Percentiles rank a stretch among this genome's conserved stretches.
phyloP scores from a whole-genome alignment of 345 rosid species.

The Aurinia saxatilis region DNA sequence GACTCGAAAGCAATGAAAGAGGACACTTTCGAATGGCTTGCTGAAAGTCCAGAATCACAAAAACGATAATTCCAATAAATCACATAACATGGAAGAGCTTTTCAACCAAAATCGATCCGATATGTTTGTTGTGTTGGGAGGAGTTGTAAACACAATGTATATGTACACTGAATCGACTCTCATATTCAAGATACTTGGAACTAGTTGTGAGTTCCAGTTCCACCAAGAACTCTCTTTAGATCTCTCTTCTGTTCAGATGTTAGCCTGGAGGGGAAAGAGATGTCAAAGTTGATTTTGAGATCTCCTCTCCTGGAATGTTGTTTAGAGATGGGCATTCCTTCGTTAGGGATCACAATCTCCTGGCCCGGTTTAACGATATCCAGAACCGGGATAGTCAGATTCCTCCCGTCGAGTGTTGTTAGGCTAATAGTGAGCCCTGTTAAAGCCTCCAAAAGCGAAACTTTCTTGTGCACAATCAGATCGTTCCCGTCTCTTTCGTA shows the following conservation, averaged over 20 bases:
- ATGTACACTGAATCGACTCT: slow-evolving; percentile 38
- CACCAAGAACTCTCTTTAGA: slow-evolving; percentile 52
- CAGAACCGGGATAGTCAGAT: slow-evolving; percentile 34
- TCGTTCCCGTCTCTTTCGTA: slow-evolving; percentile 65
- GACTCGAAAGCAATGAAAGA: no score
- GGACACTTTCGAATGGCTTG: neutral
- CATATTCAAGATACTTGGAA: slow-evolving; percentile 8
- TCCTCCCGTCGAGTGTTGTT: slow-evolving; percentile 65
- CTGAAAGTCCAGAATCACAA: neutral
- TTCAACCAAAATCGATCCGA: neutral
- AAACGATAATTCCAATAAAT: neutral
- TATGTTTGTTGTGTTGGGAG: neutral
- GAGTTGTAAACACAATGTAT: slow-evolving; percentile 9
- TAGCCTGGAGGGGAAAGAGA: slow-evolving; percentile 49
- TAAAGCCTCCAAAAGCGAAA: slow-evolving; percentile 58
- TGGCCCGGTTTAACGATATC: slow-evolving; percentile 58
- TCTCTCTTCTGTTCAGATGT: slow-evolving; percentile 54
- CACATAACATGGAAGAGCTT: no score
- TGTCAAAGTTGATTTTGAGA: slow-evolving; percentile 47
- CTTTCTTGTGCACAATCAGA: slow-evolving; percentile 42
- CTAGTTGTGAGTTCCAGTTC: slow-evolving; percentile 22
- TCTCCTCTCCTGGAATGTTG: slow-evolving; percentile 53
- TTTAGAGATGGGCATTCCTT: slow-evolving; percentile 75
- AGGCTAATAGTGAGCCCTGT: slow-evolving; percentile 44
- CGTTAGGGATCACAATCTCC: slow-evolving; percentile 46